Evolutionary conservation across 2,329 filamentous ascomycete genomes (phyloP), one percentile per base, ranked within the genome.

Genomic region (Monilinia fructigena): DNA sequence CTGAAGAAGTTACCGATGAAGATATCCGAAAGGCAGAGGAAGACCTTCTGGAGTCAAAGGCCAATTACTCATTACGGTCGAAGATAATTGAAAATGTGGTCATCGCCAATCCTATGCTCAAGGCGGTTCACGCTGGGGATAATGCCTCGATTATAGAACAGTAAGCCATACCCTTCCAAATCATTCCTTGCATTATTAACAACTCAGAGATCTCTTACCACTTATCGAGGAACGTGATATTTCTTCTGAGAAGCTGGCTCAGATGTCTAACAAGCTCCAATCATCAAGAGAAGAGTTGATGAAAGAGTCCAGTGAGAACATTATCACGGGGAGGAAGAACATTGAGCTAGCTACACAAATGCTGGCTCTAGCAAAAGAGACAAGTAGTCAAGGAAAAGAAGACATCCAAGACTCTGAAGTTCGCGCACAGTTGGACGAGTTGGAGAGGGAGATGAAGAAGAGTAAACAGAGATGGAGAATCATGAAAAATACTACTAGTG

Each of bases 401-500:
- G 80, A 82, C n/a, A 79, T 85, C 35, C 78, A 81, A 48, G 83
- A 89, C 72, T 77, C 80, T 7, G 81, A 80, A 31, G 77, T 83
- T 47, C 81, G 81, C 66, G 77, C 77, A n/a, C 82, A 89, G 75
- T 80, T 92, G 35, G 78, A 83, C 47, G 78, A 78, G 60, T 79
- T 89, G 14, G 86, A 92, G 72, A 78, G 76, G 7, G 83, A 87
- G 52, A 78, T 90, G 67, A 87, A 83, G 72, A 80, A 80, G 28
- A 89, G 86, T 75, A 85, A 85, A 68, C 86, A 87, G 70, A 84
- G 84, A 73, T 92, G 88, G 87, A 86, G 86, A 73, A 86, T 89
- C 26, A 85, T 94, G 77, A 95, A 94, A 79, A 90, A 86, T 31
- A 86, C 92, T 53, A 83, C 90, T n/a, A 90, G 89, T 73, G 91